Base-by-base conservation (phyloP, 441 rosid genomes). In the Melianthus villosus region DNA sequence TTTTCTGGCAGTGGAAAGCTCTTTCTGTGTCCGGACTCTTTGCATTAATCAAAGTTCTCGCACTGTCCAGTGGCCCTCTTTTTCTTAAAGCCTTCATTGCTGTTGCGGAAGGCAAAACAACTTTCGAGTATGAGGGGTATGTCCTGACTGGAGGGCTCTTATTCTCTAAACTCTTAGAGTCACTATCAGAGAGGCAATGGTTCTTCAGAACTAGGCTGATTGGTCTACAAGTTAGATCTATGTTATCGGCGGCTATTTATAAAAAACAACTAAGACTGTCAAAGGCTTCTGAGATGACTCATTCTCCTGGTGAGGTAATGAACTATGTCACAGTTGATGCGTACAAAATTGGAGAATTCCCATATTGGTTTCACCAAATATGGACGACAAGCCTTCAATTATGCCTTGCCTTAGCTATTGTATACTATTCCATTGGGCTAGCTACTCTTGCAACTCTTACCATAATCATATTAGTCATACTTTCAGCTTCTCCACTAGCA, bases 381-480 rank as follows among this genome's bases (percentile, higher is more conserved):
- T 91, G 98, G 98, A 67, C 96, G 0, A 91, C 98, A 18, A 60
- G 74, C 57, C 70, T 91, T 42, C 96, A 84, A 69, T 75, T 91
- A 14, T 66, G 82, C 37, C 56, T 91, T 2, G 81, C 94, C 3
- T 62, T 91, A 0, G 46, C 59, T 34, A 79, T 91, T 44, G 79
- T 91, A 25, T 77, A 75, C 72, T 71, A 56, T 10, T 69, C 98
- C 1, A 89, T 91, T 25, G 96, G 98, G 35, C 51, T 75, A 1
- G 96, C 98, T 22, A 91, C 98, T 4, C 25, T 85, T 12, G 86
- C 94, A 11, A n/a, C n/a, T n/a, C n/a, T n/a, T n/a, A n/a, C n/a
- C n/a, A n/a, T n/a, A n/a, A n/a, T n/a, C n/a, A n/a, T n/a, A n/a
- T n/a, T n/a, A n/a, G n/a, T n/a, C n/a, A n/a, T n/a, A n/a, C n/a